Percentiles rank a stretch among this genome's conserved stretches.
These are phyloP conservation scores for Taphrina wiesneri DNA, from an alignment of 1,139 yeast species.

Conservation along the genomic window DNA sequence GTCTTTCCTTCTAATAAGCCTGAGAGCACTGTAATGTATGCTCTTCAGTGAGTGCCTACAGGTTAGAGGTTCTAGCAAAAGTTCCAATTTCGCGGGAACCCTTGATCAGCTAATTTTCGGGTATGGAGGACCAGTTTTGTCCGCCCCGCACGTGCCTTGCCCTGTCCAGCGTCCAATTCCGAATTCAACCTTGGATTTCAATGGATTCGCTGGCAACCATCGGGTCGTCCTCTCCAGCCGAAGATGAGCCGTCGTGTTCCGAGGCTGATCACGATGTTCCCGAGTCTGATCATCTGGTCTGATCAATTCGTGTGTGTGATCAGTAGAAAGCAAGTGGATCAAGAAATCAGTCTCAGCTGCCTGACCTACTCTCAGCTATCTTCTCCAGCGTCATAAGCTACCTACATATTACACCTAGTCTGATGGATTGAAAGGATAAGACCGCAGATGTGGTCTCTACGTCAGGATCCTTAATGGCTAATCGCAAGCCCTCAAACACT, in stretches of 20 bases:
- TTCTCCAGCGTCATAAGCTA: no score
- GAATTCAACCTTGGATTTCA: no score
- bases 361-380: no score
- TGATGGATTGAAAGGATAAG: no score
- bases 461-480: neutral
- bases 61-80: constrained; percentile 16
- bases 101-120: constrained; percentile 22
- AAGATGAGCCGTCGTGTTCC: no score
- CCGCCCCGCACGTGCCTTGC: neutral
- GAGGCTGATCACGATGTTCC: neutral
- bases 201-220: constrained; percentile 2
- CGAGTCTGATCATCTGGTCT: neutral
- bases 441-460: no score
- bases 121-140: neutral
- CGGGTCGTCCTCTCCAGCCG: neutral
- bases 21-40: constrained; percentile 13
- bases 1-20: neutral
- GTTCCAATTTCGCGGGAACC: constrained; percentile 20
- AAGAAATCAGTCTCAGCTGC: neutral
- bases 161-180: neutral
- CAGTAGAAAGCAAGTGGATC: neutral
- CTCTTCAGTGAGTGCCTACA: constrained; percentile 3
- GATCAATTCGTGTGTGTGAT: neutral
- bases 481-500: neutral
- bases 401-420: no score